A percentile compares a stretch with the other conserved stretches of the same genome.
These are phyloP conservation scores for Reticulascus tulasneorum DNA, from an alignment of 2,329 filamentous ascomycete genomes.

Conservation along the genomic window DNA sequence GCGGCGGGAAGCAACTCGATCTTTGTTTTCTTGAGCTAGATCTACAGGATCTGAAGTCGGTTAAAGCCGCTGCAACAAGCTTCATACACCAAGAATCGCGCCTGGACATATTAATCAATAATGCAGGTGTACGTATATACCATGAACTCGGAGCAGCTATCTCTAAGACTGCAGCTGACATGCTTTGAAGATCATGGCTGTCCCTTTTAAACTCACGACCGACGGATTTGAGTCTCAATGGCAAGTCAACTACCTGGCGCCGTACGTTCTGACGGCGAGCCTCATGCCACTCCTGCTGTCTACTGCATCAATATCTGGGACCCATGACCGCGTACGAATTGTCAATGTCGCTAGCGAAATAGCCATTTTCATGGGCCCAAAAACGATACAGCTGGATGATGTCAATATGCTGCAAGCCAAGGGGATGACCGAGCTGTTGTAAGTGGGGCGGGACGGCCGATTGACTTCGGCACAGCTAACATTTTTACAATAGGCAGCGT, in stretches of 20 bases:
- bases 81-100: constrained; percentile 15
- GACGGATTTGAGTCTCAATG: constrained; percentile 35
- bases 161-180: no score
- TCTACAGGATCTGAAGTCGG: constrained; percentile 16
- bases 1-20: constrained; percentile 11
- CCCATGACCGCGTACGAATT: constrained; percentile 15
- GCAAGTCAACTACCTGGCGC: constrained; percentile 14
- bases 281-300: background rate
- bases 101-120: constrained; percentile 19
- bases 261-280: background rate
- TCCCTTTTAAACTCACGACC: constrained; percentile 18
- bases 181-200: constrained; percentile 28
- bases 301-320: background rate
- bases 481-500: background rate
- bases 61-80: constrained; percentile 12
- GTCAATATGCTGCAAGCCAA: constrained; percentile 16
- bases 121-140: constrained; percentile 18
- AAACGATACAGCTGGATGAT: constrained; percentile 17
- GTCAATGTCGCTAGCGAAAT: constrained; percentile 22
- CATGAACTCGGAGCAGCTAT: no score
- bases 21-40: constrained; percentile 19
- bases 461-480: background rate
- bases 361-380: constrained; percentile 14
- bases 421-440: constrained; percentile 17
- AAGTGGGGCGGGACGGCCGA: constrained; percentile 2